Base-by-base conservation (phyloP, 2,329 filamentous ascomycete genomes). In the Volutella citrinella region DNA sequence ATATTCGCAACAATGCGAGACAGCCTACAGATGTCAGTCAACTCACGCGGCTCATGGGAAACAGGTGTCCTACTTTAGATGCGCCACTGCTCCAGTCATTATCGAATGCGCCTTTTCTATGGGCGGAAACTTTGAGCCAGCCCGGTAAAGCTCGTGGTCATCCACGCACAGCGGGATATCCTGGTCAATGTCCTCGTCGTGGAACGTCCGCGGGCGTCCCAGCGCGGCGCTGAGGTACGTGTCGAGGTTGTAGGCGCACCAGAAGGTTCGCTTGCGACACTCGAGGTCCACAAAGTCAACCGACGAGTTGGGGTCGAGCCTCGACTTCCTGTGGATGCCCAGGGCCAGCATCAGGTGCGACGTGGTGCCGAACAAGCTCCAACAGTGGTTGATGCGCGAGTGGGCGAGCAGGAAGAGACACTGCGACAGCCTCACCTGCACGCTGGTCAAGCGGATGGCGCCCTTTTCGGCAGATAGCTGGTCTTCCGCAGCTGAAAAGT, bases 121-220 rank as follows among this genome's bases (percentile, higher is more conserved):
- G n/a, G n/a, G n/a, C n/a, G n/a, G n/a, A n/a, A n/a, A n/a, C n/a
- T n/a, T n/a, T n/a, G n/a, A n/a, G n/a, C n/a, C n/a, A n/a, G n/a
- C n/a, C n/a, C n/a, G n/a, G n/a, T n/a, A n/a, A 72, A 64, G 38
- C 74, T 64, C 34, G 68, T 65, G 38, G n/a, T 82, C 78, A 34
- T 79, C 75, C 7, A 78, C 64, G 15, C 63, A 57, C 7, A 64
- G 60, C 0, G 79, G 79, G 11, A 79, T 57, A 12, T 77, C 71
- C 42, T 81, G 76, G 40, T 82, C 78, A 31, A 82, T 80, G 34
- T 82, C 78, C 27, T 82, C 78, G 29, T 82, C 76, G 38, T 79
- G 79, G 30, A 82, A 76, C 3, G 78, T 68, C 12, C 73, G 59
- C 2, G 80, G 80, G 13, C 79, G 64, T 3, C 80, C 80, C 9